Base-by-base conservation (phyloP, 306 rosid genomes). In the Cucurbita moschata region DNA sequence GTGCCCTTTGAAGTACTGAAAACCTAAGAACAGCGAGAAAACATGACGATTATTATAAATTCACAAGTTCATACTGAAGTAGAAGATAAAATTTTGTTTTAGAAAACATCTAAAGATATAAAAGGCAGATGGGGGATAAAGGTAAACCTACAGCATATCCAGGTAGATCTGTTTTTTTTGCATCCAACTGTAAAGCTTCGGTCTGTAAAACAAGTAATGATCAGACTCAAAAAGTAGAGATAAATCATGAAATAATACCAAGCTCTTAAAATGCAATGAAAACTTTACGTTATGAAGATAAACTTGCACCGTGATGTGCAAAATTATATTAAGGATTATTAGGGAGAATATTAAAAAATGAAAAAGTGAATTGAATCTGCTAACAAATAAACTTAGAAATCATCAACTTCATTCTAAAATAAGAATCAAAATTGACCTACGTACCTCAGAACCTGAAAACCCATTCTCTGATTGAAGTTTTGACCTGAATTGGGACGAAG, bases 1-100 rank as follows among this genome's bases (percentile, higher is more conserved):
- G 83, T 72, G 78, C 98, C 98, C 86, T 90, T 94, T 26, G 98
- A 86, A 15, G 97, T 94, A 82, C 85, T 89, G 78, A 94, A 75
- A 77, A 87, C 87, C 98, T 94, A 72, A 39, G 54, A 54, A 42
- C 52, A 54, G 53, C 21, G 56, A 71, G 10, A 15, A 38, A 71
- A 71, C n/a, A 54, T 37, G 60, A 71, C 12, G 10, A 18, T n/a
- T 10, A 71, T 15, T 2, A 38, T 51, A 47, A 54, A 18, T 38
- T 39, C 51, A 54, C 15, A 19, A n/a, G 13, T 37, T 10, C 51
- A 19, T 37, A 37, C 37, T 43, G 21, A 2, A 16, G 16, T n/a
- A 52, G 50, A 15, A 52, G 23, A 30, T 16, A 11, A 49, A 50
- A 30, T 7, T 4, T 30, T 1, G 15, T 35, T 49, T 14, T 15